A percentile compares a stretch with the other conserved stretches of the same genome.
Conservation (phyloP, 768 basidiomycete species). For the Gautieria morchelliformis region DNA sequence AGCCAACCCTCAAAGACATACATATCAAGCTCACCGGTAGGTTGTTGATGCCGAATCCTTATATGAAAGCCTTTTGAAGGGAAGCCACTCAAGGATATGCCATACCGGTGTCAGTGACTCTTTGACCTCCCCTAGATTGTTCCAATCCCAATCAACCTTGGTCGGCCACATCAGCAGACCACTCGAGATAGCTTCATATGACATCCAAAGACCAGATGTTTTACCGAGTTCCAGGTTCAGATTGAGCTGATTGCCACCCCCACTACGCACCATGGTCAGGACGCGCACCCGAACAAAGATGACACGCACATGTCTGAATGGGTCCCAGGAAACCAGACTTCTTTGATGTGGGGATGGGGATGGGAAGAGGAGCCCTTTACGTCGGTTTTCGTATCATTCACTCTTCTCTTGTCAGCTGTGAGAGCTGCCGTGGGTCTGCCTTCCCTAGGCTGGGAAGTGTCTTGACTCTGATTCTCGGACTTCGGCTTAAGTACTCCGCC, state of each 20-base stretch:
- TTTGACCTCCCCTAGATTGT: not conserved
- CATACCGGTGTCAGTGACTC: not conserved
- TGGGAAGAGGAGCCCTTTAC: too few relatives aligned
- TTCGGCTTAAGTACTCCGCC: not conserved
- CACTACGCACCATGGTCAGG: too few relatives aligned
- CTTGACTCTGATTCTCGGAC: not conserved
- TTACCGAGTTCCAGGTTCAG: too few relatives aligned
- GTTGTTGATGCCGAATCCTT: not conserved
- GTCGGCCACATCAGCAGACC: too few relatives aligned
- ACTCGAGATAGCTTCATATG: too few relatives aligned
- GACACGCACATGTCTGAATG: too few relatives aligned
- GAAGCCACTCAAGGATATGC: not conserved
- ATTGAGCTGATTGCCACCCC: too few relatives aligned
- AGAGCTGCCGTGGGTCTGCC: slow-evolving; percentile 6
- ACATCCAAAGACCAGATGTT: too few relatives aligned
- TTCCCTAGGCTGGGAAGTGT: not conserved
- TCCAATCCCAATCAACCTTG: slow-evolving; percentile 7
- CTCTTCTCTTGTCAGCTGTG: not conserved
- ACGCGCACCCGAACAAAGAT: too few relatives aligned
- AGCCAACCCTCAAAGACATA: not conserved
- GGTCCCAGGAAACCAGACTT: too few relatives aligned
- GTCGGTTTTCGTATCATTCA: too few relatives aligned
- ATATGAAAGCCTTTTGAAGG: not conserved
- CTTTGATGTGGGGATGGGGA: too few relatives aligned
- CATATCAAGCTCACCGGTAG: not conserved